Evolutionary conservation across 225 moss, liverwort and hornwort genomes (phyloP).

Genomic region (Thuidium tamariscinum): DNA sequence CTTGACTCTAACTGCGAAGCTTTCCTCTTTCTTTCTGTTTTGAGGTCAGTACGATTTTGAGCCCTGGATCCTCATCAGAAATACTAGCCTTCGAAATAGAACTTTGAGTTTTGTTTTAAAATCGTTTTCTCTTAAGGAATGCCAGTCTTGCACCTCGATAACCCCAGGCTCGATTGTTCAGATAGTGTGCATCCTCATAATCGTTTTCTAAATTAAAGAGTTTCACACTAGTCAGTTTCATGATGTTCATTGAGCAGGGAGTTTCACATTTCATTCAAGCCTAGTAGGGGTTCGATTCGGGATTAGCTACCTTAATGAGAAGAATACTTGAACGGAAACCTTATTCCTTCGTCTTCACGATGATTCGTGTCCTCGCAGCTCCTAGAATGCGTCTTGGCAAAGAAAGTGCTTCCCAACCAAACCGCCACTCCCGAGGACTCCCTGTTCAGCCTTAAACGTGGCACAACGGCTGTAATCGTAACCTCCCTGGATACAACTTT

Average conservation of each 20-base stretch:
- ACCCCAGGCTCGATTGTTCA: neutral
- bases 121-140: neutral
- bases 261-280: neutral
- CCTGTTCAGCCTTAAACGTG: slow-evolving; percentile 1
- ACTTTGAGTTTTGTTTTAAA: neutral
- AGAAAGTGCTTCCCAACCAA: slow-evolving; percentile 39
- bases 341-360: neutral
- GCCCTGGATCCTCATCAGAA: neutral
- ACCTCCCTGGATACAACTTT: slow-evolving; percentile 44
- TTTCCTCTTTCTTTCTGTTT: neutral
- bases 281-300: neutral
- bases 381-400: slow-evolving; percentile 30
- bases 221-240: neutral
- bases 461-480: slow-evolving; percentile 35
- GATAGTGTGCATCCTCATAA: neutral
- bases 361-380: slow-evolving; percentile 13
- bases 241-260: neutral
- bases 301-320: neutral
- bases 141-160: neutral
- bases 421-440: neutral
- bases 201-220: neutral
- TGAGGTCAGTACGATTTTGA: neutral
- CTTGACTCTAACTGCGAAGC: neutral
- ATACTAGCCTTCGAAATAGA: neutral
- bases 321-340: neutral